Evolutionary conservation across 192 early-diverging fungal genomes (phyloP).

Genomic region (Backusella liffmaniae): DNA sequence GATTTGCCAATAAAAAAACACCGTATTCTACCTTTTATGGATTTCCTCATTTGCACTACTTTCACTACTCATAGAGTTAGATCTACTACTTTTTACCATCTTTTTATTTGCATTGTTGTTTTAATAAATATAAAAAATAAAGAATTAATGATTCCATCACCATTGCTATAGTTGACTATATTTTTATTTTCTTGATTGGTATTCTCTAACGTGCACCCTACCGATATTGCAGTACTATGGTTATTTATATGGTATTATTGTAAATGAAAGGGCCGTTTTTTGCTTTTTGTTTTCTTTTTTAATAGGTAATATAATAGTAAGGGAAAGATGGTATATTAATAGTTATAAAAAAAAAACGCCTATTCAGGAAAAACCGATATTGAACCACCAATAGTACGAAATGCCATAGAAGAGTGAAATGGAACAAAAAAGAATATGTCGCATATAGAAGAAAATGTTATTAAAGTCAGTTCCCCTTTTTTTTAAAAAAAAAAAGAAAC

Average conservation of each 20-base stretch:
- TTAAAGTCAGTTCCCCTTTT: background rate
- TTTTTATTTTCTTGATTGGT: too few species aligned
- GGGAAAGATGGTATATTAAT: background rate
- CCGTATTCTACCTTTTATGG: constrained; percentile 7
- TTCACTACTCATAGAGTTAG: constrained; percentile 1
- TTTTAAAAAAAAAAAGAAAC: background rate
- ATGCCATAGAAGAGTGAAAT: background rate
- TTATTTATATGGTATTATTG: too few species aligned
- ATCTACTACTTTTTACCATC: constrained; percentile 9
- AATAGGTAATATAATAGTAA: too few species aligned
- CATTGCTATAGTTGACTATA: too few species aligned
- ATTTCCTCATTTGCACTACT: background rate
- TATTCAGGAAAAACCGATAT: background rate
- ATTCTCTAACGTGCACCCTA: too few species aligned
- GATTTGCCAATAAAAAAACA: background rate
- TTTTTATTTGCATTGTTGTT: background rate
- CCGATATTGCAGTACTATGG: too few species aligned
- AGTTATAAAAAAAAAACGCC: background rate
- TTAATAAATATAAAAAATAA: background rate
- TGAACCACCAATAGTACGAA: background rate
- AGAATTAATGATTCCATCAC: background rate
- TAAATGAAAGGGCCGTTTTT: too few species aligned
- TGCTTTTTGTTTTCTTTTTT: too few species aligned
- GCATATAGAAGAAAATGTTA: background rate
- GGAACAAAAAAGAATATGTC: background rate